Conservation (phyloP, 805 yeast genomes). For the Komagataella mondaviorum region DNA sequence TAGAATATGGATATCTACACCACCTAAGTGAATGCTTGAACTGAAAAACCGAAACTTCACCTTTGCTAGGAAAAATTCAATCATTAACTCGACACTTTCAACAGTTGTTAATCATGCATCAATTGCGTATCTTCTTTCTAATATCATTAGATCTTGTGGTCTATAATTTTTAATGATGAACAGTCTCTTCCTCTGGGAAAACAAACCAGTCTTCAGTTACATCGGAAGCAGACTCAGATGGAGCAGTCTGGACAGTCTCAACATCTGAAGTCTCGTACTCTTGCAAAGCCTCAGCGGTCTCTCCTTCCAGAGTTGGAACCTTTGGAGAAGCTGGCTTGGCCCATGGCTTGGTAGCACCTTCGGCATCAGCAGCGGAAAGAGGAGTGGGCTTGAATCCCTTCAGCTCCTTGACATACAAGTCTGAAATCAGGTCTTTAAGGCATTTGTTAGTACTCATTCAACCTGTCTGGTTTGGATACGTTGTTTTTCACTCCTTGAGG, state of each 20-base stretch:
- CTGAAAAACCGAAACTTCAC: not conserved
- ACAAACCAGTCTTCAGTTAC: slow-evolving; percentile 5
- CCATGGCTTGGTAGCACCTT: slow-evolving; percentile 74
- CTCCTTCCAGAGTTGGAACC: slow-evolving; percentile 58
- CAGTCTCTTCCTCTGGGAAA: slow-evolving; percentile 3
- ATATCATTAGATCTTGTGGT: not conserved
- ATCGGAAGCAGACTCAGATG: slow-evolving; percentile 3
- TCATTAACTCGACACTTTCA: not conserved
- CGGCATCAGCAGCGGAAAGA: slow-evolving; percentile 59
- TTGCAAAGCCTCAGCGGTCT: slow-evolving; percentile 49
- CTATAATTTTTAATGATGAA: slow-evolving; percentile 3
- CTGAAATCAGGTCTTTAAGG: slow-evolving; percentile 49
- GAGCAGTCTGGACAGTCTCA: slow-evolving; percentile 45
- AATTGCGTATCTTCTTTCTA: not conserved
- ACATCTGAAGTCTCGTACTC: slow-evolving; percentile 62
- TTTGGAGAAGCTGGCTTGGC: slow-evolving; percentile 66
- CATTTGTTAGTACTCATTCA: slow-evolving; percentile 1
- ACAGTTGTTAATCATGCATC: not conserved
- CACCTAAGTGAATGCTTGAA: not conserved
- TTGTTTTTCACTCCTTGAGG: not conserved
- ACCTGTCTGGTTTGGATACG: not conserved
- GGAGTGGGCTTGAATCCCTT: slow-evolving; percentile 82
- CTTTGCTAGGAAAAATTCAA: not conserved
- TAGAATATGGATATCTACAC: not conserved
- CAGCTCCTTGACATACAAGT: slow-evolving; percentile 77